These are phyloP conservation scores for Hysterium pulicare DNA, from an alignment of 2,329 filamentous ascomycete species.

Conservation along the genomic window DNA sequence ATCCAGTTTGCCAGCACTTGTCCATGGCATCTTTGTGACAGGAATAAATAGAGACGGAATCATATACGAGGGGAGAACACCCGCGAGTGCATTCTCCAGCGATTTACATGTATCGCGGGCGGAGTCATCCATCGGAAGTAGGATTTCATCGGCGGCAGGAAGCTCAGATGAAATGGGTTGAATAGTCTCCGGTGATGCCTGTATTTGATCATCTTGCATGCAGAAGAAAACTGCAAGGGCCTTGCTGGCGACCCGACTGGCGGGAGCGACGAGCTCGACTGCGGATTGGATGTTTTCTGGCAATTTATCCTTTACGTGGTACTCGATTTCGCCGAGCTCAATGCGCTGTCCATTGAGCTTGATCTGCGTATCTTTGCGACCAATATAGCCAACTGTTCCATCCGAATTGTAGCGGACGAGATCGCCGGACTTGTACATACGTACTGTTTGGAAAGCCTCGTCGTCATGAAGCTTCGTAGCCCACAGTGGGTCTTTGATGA, in stretches of 20 bases:
- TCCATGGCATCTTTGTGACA: slow-evolving; percentile 29
- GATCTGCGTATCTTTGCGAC: slow-evolving; percentile 25
- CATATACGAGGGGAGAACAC: slow-evolving; percentile 32
- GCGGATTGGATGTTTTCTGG: slow-evolving; percentile 29
- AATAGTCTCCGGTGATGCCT: slow-evolving; percentile 6
- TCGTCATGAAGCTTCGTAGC: slow-evolving; percentile 3
- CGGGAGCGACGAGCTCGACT: slow-evolving; percentile 31
- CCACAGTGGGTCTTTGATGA: slow-evolving; percentile 19
- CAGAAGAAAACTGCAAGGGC: slow-evolving; percentile 32
- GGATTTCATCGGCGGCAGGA: slow-evolving; percentile 23
- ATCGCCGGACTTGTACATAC: slow-evolving; percentile 24
- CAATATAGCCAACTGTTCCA: slow-evolving; percentile 23
- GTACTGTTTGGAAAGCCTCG: slow-evolving; percentile 8
- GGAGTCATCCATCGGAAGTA: slow-evolving; percentile 25
- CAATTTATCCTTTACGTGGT: slow-evolving; percentile 30
- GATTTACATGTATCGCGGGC: slow-evolving; percentile 26
- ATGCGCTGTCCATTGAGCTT: slow-evolving; percentile 23
- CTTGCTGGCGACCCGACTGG: slow-evolving; percentile 24
- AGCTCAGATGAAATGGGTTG: slow-evolving; percentile 19
- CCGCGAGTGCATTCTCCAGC: slow-evolving; percentile 26
- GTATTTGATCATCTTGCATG: slow-evolving; percentile 11
- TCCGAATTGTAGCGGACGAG: slow-evolving; percentile 21
- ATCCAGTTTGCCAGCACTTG: slow-evolving; percentile 31
- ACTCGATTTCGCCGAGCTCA: slow-evolving; percentile 26
- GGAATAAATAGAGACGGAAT: slow-evolving; percentile 33